Evolutionary conservation across 495 filamentous ascomycete species (phyloP).

Genomic region (Xylaria grammica): DNA sequence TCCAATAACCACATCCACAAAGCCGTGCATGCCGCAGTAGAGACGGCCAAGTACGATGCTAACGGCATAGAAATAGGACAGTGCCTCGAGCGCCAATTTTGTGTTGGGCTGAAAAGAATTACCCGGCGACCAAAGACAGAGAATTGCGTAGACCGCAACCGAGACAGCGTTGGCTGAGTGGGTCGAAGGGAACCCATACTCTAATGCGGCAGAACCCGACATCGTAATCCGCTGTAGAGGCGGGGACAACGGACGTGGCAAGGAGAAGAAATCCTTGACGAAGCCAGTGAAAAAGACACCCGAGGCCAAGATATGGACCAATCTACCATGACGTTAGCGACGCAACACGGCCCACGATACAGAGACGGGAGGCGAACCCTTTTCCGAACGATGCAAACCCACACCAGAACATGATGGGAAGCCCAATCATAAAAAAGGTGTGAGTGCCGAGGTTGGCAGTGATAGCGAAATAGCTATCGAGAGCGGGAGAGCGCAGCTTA

Average conservation of each 20-base stretch:
- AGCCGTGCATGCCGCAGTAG: constrained; percentile 99
- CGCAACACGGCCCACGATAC: not conserved
- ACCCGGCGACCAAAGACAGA: constrained; percentile 64
- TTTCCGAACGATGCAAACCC: constrained; percentile 80
- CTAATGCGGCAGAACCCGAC: constrained; percentile 91
- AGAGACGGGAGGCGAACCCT: constrained; percentile 61
- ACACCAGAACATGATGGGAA: constrained; percentile 96
- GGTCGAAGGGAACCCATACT: constrained; percentile 96
- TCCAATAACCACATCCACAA: constrained; percentile 85
- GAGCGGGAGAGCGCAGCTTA: constrained; percentile 72
- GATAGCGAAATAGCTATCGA: constrained; percentile 95
- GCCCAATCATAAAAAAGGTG: constrained; percentile 95
- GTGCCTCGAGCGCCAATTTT: constrained; percentile 63
- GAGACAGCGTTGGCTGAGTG: constrained; percentile 97
- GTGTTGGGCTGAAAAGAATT: constrained; percentile 55
- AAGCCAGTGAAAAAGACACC: constrained; percentile 95
- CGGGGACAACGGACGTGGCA: constrained; percentile 93
- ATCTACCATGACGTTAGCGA: constrained; percentile 50
- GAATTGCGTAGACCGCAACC: constrained; percentile 82
- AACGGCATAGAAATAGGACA: constrained; percentile 81
- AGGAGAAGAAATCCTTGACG: constrained; percentile 90
- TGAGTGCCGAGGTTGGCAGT: constrained; percentile 97
- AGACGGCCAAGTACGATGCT: constrained; percentile 89
- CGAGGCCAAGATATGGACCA: constrained; percentile 84
- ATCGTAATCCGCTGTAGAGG: constrained; percentile 94